Evolutionary conservation across 179 eudicot genomes (phyloP).

Genomic region (Drosera spatulata): DNA sequence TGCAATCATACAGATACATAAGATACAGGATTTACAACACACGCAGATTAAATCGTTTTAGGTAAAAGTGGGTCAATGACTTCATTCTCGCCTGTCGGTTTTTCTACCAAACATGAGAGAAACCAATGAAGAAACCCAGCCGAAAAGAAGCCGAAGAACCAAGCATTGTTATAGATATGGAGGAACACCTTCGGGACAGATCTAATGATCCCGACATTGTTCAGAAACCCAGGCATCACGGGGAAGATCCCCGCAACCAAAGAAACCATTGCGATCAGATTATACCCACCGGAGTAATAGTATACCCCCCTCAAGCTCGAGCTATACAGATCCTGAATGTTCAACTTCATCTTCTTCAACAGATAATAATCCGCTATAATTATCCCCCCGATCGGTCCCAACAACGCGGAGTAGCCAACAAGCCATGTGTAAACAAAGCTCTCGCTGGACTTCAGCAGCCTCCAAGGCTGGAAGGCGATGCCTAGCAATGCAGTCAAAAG

Average conservation of each 20-base stretch:
- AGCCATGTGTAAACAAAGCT: constrained; percentile 98
- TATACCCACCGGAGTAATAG: constrained; percentile 71
- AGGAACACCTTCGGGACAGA: constrained; percentile 28
- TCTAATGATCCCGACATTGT: constrained; percentile 44
- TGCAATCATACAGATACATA: too few species aligned
- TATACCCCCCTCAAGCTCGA: constrained; percentile 43
- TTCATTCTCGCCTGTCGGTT: constrained; percentile 6
- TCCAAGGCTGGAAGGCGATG: constrained; percentile 89
- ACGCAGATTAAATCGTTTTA: constrained; percentile 6
- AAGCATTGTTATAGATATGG: constrained; percentile 74
- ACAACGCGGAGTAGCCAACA: constrained; percentile 80
- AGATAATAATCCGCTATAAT: constrained; percentile 78
- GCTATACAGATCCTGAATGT: constrained; percentile 47
- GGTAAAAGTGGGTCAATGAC: constrained; percentile 37
- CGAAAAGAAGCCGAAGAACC: constrained; percentile 79
- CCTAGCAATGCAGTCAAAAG: constrained; percentile 84
- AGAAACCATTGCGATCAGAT: constrained; percentile 59
- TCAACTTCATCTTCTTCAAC: constrained; percentile 31
- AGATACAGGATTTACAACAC: too few species aligned
- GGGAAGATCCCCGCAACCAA: constrained; percentile 65
- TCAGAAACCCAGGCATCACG: constrained; percentile 75
- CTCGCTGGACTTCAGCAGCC: constrained; percentile 81
- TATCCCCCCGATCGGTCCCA: constrained; percentile 90
- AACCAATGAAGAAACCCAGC: constrained; percentile 66
- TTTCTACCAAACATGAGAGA: constrained; percentile 22